Evolutionary conservation across 73 alveolate species (phyloP), one percentile per base, ranked within the genome.

Genomic region (Paramecium sexaurelia): DNA sequence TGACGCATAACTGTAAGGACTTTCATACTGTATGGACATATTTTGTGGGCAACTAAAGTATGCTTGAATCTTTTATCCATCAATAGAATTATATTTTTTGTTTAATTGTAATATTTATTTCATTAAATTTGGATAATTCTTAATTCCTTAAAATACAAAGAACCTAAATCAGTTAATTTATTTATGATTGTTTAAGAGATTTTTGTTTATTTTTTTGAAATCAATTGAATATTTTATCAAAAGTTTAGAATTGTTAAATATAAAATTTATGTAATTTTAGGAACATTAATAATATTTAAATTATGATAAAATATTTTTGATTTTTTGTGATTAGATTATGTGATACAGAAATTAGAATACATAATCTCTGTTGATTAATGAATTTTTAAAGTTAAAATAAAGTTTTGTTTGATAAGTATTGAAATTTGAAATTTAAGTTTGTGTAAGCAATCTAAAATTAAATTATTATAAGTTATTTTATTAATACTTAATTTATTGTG

Each of bases 61-160:
- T 78, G 90, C 22, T 78, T 78, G 43, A 78, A 61, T 32, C 83
- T 61, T 61, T 61, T 61, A 32, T 61, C 83, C 83, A 61, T 61
- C 39, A 29, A 29, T 61, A 61, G 43, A 29, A 26, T 61, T 26
- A 1, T 22, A 26, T 9, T 51, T 10, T 51, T 6, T 61, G 11
- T 22, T 51, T 51, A 26, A 29, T 61, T 26, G 24, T 61, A 61
- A 61, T 8, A 29, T 29, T 61, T 61, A 26, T 26, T 61, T 61
- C 20, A 61, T 61, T 13, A 26, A 51, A 26, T 61, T 61, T 51
- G 26, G 83, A 61, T 32, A 61, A 61, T 61, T 61, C 83, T 61
- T 61, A 61, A 61, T 61, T 61, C 83, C 26, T 61, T 61, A 61
- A 61, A 61, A n/a, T 51, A 3, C 7, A 13, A n/a, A 51, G 29